These are phyloP conservation scores for Kalaharituber pfeilii DNA, from an alignment of 2,329 filamentous ascomycete genomes.

Conservation along the genomic window DNA sequence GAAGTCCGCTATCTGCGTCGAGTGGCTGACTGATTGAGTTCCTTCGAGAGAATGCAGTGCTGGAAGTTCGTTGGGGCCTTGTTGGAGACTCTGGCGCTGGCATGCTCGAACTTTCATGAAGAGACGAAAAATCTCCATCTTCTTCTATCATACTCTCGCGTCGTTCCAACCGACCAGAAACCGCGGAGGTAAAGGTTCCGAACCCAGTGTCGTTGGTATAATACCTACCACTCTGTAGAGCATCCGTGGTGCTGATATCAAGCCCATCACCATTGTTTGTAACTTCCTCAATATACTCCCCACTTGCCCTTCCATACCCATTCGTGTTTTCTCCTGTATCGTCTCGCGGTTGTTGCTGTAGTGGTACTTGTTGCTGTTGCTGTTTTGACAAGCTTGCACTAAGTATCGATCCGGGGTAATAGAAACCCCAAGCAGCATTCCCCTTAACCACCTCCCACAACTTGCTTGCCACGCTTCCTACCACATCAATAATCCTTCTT, in stretches of 20 bases:
- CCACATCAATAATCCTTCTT: conserved; percentile 18
- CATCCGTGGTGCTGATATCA: neutral
- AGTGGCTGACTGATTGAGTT: neutral
- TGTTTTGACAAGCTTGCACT: neutral
- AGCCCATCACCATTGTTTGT: neutral
- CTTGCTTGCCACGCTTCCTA: conserved; percentile 8
- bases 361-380: neutral
- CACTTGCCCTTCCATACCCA: neutral
- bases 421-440: neutral
- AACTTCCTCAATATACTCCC: neutral
- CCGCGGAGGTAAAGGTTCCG: neutral
- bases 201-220: neutral
- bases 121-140: neutral
- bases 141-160: too few species aligned
- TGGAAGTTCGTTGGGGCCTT: neutral
- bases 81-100: neutral
- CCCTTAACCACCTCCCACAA: conserved; percentile 1
- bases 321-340: neutral
- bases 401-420: neutral
- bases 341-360: neutral
- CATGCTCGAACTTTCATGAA: neutral
- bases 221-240: neutral
- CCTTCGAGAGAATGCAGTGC: neutral
- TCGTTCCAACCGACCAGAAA: neutral
- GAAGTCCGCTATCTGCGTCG: neutral